These are phyloP conservation scores for Ogataea saltuana DNA, from an alignment of 805 yeast genomes.

Conservation along the genomic window DNA sequence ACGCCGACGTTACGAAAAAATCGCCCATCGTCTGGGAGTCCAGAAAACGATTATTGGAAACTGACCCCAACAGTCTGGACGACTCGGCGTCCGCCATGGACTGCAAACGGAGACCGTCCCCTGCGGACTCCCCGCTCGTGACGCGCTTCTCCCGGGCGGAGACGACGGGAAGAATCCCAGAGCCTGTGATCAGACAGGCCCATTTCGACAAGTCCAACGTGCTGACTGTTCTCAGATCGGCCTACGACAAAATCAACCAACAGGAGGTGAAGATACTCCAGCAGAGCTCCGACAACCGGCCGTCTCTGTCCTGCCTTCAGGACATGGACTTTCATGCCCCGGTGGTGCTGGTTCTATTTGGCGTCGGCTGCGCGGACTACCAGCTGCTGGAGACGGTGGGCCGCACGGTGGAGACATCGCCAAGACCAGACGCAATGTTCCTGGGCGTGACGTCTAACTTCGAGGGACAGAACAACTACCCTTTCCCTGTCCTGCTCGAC, in stretches of 20 bases:
- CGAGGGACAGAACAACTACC: slow-evolving; percentile 12
- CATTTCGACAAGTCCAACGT: slow-evolving; percentile 20
- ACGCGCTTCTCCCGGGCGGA: too few relatives aligned
- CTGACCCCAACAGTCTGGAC: neutral
- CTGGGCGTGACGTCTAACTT: slow-evolving; percentile 29
- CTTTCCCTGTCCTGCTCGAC: slow-evolving; percentile 34
- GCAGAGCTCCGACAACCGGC: slow-evolving; percentile 1
- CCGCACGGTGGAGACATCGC: neutral
- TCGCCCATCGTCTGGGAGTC: neutral
- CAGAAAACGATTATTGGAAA: slow-evolving; percentile 2
- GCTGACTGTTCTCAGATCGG: slow-evolving; percentile 12
- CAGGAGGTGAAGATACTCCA: slow-evolving; percentile 7
- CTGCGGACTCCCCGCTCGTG: slow-evolving; percentile 10
- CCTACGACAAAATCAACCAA: neutral
- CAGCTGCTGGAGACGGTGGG: slow-evolving; percentile 16
- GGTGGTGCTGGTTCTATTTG: slow-evolving; percentile 20
- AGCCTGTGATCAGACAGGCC: slow-evolving; percentile 23
- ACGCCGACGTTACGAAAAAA: neutral
- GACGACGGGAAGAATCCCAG: slow-evolving; percentile 13
- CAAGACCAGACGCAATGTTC: slow-evolving; percentile 9
- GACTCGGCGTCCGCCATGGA: too few relatives aligned
- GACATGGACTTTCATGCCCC: slow-evolving; percentile 9
- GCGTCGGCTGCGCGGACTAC: slow-evolving; percentile 17
- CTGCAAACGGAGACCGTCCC: slow-evolving; percentile 10
- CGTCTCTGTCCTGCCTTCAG: slow-evolving; percentile 4